Evolutionary conservation across 1,139 yeast genomes (phyloP).

Genomic region (Taphrina betulina): DNA sequence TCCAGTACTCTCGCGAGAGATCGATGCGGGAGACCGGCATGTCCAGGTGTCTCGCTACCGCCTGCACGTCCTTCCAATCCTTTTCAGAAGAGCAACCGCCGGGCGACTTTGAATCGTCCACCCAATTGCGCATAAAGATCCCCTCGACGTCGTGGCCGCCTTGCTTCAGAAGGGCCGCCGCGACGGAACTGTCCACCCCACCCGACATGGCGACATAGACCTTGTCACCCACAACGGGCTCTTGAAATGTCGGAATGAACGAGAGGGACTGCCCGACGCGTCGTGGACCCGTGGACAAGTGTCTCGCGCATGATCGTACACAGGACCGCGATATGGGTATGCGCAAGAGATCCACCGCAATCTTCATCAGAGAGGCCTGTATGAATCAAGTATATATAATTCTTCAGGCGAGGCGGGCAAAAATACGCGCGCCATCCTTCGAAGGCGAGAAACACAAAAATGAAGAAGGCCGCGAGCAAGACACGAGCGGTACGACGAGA

Average conservation of each 20-base stretch:
- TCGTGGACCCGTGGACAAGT: no score
- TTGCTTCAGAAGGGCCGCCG: constrained; percentile 65
- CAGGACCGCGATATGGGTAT: no score
- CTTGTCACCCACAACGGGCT: constrained; percentile 17
- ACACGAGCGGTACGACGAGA: no score
- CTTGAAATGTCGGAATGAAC: constrained; percentile 8
- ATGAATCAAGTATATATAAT: no score
- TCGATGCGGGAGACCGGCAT: constrained; percentile 75
- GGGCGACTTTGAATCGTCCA: constrained; percentile 32
- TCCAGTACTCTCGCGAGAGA: constrained; percentile 91
- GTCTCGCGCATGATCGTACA: no score
- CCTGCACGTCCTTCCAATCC: constrained; percentile 83
- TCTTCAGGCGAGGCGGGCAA: no score
- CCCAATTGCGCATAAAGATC: constrained; percentile 36
- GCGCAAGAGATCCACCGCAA: no score
- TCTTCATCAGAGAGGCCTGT: no score
- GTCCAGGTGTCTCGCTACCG: constrained; percentile 58
- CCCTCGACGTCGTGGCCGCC: constrained; percentile 38
- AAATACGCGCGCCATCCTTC: no score
- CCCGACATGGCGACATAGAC: constrained; percentile 89
- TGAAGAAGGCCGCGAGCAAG: no score
- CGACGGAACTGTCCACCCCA: constrained; percentile 93
- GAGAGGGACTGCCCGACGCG: constrained; percentile 1
- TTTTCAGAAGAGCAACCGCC: constrained; percentile 54
- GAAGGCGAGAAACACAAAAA: no score